Percentiles rank a stretch among this genome's conserved stretches.
Evolutionary conservation across 1,139 yeast species (phyloP).

Genomic region (Hyphopichia pseudoburtonii): DNA sequence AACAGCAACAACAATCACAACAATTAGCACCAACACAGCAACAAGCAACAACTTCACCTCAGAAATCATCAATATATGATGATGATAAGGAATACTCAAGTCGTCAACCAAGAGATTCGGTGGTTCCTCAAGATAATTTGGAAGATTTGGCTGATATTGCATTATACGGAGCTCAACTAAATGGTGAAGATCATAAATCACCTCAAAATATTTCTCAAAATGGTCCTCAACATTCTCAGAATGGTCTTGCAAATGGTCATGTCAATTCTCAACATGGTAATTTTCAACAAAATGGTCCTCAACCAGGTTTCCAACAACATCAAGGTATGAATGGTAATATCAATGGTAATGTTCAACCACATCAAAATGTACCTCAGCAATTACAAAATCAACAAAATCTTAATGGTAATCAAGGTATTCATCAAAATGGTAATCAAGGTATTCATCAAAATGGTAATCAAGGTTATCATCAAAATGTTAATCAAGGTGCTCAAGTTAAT

Average conservation of each 20-base stretch:
- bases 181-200: conserved; percentile 19
- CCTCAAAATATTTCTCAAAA: conserved; percentile 1
- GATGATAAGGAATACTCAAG: not conserved
- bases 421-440: too few relatives aligned
- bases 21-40: too few relatives aligned
- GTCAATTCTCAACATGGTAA: too few relatives aligned
- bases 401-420: too few relatives aligned
- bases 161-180: conserved; percentile 35
- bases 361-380: conserved; percentile 6
- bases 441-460: too few relatives aligned
- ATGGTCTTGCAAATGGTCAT: not conserved
- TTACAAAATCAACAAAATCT: too few relatives aligned
- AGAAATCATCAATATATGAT: too few relatives aligned
- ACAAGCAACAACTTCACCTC: conserved; percentile 14
- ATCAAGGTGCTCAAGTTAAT: conserved; percentile 6
- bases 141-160: conserved; percentile 49
- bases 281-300: not conserved
- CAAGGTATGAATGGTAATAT: conserved; percentile 2
- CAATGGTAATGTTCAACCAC: not conserved
- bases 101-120: conserved; percentile 17
- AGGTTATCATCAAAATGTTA: too few relatives aligned
- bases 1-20: too few relatives aligned
- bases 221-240: not conserved
- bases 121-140: conserved; percentile 25
- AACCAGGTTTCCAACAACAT: conserved; percentile 3